Percentiles rank a stretch among this genome's conserved stretches.
Conservation (phyloP, 2,329 filamentous ascomycete genomes). For the Talaromyces sp. region DNA sequence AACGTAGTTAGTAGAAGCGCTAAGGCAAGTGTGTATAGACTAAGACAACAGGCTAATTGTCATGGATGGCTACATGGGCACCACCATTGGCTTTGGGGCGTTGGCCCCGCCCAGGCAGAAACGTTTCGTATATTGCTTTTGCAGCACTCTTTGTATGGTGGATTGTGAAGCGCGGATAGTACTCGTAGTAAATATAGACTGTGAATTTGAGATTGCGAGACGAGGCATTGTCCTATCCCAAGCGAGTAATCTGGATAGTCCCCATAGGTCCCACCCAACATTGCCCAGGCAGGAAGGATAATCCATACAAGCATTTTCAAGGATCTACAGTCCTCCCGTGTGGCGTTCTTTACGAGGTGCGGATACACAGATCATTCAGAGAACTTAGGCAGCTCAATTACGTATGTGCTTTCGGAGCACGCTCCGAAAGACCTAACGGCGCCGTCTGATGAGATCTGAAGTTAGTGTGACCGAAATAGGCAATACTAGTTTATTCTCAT, state of each 20-base stretch:
- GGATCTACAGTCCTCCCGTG: conserved; percentile 6
- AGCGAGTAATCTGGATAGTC: neutral
- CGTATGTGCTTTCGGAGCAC: neutral
- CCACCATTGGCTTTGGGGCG: neutral
- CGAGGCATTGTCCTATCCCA: neutral
- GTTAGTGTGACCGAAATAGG: neutral
- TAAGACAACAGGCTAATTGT: neutral
- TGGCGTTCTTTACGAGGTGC: neutral
- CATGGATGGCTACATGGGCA: neutral
- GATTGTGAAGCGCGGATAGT: neutral
- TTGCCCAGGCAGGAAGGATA: conserved; percentile 1
- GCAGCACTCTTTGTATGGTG: neutral
- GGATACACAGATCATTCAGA: neutral
- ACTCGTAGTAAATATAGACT: neutral
- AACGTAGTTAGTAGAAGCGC: neutral
- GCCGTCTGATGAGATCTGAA: neutral
- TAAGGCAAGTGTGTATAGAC: neutral
- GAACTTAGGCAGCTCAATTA: conserved; percentile 3
- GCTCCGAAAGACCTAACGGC: neutral
- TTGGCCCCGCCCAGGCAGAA: conserved; percentile 3
- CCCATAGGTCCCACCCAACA: neutral
- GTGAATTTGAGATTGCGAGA: neutral
- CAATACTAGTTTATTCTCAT: neutral
- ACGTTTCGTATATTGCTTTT: conserved; percentile 2
- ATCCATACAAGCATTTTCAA: conserved; percentile 5